Conservation (phyloP, 306 rosid species). For the Vigna angularis region DNA sequence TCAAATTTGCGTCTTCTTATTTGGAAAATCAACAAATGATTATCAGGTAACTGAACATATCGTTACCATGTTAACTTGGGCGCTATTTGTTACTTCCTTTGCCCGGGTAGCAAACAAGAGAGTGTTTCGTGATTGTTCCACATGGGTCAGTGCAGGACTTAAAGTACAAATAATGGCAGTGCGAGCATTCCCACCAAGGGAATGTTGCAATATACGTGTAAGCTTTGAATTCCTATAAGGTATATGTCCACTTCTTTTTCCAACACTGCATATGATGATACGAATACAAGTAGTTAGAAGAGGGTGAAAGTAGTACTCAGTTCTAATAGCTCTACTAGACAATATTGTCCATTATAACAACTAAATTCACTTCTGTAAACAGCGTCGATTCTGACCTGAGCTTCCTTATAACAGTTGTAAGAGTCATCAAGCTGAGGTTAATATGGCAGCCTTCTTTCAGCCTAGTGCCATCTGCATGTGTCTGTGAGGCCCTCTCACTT, state of each 20-base stretch:
- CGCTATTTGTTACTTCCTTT: constrained; percentile 95
- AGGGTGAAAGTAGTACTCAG: neutral
- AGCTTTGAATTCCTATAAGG: constrained; percentile 99
- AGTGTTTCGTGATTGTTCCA: constrained; percentile 96
- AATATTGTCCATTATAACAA: constrained; percentile 14
- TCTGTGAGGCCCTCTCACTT: constrained; percentile 98
- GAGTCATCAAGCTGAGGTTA: constrained; percentile 99
- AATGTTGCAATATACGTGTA: constrained; percentile 96
- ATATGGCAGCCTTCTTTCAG: constrained; percentile 99
- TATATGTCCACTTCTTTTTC: constrained; percentile 93
- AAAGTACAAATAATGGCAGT: constrained; percentile 98
- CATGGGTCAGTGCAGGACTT: constrained; percentile 94
- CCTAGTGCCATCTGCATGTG: constrained; percentile 97
- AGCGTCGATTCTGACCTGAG: constrained; percentile 71
- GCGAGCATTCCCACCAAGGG: constrained; percentile 99
- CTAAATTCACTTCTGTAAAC: constrained; percentile 23
- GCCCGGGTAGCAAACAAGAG: constrained; percentile 96
- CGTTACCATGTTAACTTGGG: constrained; percentile 95
- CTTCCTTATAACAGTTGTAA: constrained; percentile 98
- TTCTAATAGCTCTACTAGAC: neutral
- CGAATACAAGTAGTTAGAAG: constrained; percentile 23
- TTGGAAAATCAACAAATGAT: constrained; percentile 1
- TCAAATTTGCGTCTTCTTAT: constrained; percentile 1
- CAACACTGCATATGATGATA: constrained; percentile 65
- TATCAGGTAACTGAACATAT: neutral